Evolutionary conservation across 164 flowering plant species (phyloP), one percentile per base, ranked within the genome.

Genomic region (Nelumbo lutea): DNA sequence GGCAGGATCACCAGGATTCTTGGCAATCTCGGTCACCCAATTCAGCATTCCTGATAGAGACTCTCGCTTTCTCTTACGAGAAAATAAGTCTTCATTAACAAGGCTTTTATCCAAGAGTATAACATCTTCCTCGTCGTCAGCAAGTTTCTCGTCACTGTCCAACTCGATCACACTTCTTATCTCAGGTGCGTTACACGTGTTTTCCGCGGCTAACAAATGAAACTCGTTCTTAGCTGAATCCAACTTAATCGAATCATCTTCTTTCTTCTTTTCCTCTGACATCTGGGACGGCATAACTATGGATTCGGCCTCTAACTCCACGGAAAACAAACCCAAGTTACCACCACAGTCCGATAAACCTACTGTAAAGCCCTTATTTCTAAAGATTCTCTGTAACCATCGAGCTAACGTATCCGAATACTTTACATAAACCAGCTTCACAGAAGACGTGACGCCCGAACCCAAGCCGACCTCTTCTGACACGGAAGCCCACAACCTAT

Each of bases 351-450:
- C 57, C 9, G 52, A 64, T 38, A 66, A 45, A 61, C 68, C 60
- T 41, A 64, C 48, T 2, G 67, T 65, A 0, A 61, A 44, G 1
- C 65, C 72, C 61, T 71, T 70, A 27, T 15, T 70, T 6, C 62
- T 69, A 39, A 68, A 65, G 71, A 69, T 60, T 55, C 61, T 81
- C 59, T 62, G 51, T 52, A 91, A 43, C 79, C 82, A 84, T 65
- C 78, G 63, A 66, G 83, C 89, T 42, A 88, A 67, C 0, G 57
- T 51, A 62, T 73, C 71, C 73, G 88, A 79, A 68, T 88, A 85
- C 83, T 88, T 89, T 4, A 68, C 53, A 62, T 84, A 88, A 50
- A 88, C 70, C 85, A 89, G 57, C 48, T 91, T 89, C 56, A 89
- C 72, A 9, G 77, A 52, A 3, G 83, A 59, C 3, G 74, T 73